Conservation (phyloP, 192 early-diverging fungal species). For the Lobosporangium transversale region DNA sequence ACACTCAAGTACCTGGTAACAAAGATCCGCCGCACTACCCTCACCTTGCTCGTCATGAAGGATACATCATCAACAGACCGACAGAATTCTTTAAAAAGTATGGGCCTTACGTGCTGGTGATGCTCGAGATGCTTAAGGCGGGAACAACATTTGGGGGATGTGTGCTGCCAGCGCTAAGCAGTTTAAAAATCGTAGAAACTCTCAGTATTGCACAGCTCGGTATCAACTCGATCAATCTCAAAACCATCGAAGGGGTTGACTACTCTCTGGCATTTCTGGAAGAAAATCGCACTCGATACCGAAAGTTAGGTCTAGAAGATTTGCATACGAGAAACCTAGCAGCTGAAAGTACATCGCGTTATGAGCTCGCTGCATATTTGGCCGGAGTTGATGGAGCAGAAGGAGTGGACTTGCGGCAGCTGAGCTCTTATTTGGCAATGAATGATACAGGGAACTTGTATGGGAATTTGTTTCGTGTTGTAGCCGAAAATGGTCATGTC, state of each 20-base stretch:
- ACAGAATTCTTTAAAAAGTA: conserved; percentile 21
- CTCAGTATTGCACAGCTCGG: too few species aligned
- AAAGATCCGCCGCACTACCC: conserved; percentile 8
- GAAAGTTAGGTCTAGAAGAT: background rate
- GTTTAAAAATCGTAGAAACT: background rate
- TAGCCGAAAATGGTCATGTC: conserved; percentile 18
- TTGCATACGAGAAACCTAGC: background rate
- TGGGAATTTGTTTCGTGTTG: conserved; percentile 21
- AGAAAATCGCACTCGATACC: background rate
- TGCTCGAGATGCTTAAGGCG: conserved; percentile 19
- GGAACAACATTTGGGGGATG: background rate
- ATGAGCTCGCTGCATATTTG: conserved; percentile 9
- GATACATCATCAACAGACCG: conserved; percentile 15
- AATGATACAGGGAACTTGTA: background rate
- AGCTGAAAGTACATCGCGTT: background rate
- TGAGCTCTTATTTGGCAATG: conserved; percentile 11
- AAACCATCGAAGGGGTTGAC: background rate
- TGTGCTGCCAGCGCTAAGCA: conserved; percentile 3
- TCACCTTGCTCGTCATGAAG: conserved; percentile 18
- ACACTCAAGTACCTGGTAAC: background rate
- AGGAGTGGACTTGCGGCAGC: conserved; percentile 27
- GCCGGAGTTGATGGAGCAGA: conserved; percentile 7
- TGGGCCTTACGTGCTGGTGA: conserved; percentile 11
- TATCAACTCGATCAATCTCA: background rate
- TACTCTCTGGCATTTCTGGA: background rate